Evolutionary conservation across 129 eudicot genomes (phyloP), one percentile per base, ranked within the genome.

Genomic region (Oenanthe sinensis): DNA sequence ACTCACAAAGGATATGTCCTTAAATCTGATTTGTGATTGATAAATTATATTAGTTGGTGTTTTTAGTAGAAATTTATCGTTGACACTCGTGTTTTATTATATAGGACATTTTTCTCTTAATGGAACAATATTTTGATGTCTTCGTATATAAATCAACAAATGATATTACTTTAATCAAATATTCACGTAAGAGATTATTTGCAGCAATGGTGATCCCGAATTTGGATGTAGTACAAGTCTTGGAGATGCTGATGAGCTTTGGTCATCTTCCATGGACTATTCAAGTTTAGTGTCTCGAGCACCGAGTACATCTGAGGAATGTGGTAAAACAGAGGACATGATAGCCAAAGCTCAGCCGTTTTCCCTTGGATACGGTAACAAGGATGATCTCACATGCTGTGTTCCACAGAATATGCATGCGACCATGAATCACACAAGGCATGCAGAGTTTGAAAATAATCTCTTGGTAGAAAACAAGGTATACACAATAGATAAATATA

Each of bases 161-260:
- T 24, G n/a, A n/a, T 24, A 14, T 60, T 24, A 60, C 68, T 84
- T 86, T 92, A 86, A 85, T 87, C 79, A 69, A 81, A 83, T 82
- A 85, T 82, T 86, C 91, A 84, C 89, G 87, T 87, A 86, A 87
- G 92, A 86, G 93, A 83, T 80, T 77, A 89, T 88, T 91, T 87
- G 86, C 98, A 93, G 97, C 84, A 86, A 87, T 44, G 76, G 81
- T 75, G 92, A 89, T 71, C 83, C 82, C 49, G 60, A 85, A 55
- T 88, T 82, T 81, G 93, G 83, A 78, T 81, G 82, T 72, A 45
- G 82, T 72, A 45, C 60, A 75, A 86, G 82, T 60, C 84, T 82
- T 44, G 82, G 84, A 24, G 79, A 86, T 76, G 54, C 83, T 19
- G 91, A 87, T 68, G 88, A 84, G 74, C 78, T 86, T 47, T 88